These are phyloP conservation scores for Rhododendron henanense DNA, from an alignment of 148 eudicot genomes.

Conservation along the genomic window DNA sequence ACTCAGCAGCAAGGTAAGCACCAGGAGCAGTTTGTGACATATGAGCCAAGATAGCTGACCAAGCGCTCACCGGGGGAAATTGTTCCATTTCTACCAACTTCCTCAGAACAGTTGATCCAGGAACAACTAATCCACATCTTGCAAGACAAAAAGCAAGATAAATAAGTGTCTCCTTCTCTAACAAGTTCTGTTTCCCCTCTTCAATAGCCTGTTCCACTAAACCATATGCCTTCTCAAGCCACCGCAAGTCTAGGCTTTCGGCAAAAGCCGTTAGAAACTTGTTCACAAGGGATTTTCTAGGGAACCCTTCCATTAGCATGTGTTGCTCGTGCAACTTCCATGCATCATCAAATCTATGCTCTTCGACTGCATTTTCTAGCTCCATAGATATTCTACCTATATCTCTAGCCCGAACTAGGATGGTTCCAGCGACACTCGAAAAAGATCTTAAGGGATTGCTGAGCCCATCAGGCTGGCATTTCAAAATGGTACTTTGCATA, in stretches of 20 bases:
- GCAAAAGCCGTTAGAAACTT: conserved; percentile 50
- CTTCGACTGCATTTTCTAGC: conserved; percentile 56
- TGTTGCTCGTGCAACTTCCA: conserved; percentile 74
- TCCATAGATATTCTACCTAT: conserved; percentile 62
- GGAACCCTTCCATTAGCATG: conserved; percentile 89
- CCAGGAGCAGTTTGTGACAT: conserved; percentile 69
- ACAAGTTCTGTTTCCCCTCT: conserved; percentile 58
- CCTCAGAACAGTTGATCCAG: conserved; percentile 69
- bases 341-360: conserved; percentile 55
- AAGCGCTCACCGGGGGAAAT: conserved; percentile 66
- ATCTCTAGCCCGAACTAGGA: conserved; percentile 83
- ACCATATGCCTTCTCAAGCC: conserved; percentile 68
- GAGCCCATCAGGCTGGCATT: conserved; percentile 12
- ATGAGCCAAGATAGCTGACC: conserved; percentile 71
- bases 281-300: conserved; percentile 62
- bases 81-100: conserved; percentile 63
- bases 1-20: conserved; percentile 77
- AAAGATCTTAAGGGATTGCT: conserved; percentile 13
- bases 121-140: conserved; percentile 50
- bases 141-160: conserved; percentile 71
- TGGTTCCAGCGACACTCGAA: conserved; percentile 47
- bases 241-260: conserved; percentile 45
- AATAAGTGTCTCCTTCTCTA: conserved; percentile 63
- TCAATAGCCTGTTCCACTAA: conserved; percentile 67
- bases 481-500: neutral